A percentile compares a stretch with the other conserved stretches of the same genome.
These are phyloP conservation scores for Nidula microcarpa DNA, from an alignment of 768 basidiomycete genomes.

Conservation along the genomic window DNA sequence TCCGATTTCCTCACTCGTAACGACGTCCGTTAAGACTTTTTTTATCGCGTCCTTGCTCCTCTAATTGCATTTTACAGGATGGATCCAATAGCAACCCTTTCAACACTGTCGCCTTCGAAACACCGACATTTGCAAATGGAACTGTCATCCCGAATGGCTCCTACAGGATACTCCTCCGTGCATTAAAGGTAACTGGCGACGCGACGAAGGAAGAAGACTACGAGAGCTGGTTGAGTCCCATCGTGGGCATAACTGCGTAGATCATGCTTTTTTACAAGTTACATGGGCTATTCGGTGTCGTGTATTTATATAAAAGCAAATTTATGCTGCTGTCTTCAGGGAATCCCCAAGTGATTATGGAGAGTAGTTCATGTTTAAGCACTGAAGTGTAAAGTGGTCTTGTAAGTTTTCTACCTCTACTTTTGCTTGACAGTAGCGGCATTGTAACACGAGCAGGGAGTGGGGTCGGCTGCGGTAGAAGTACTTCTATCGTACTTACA, in stretches of 20 bases:
- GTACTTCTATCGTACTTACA: too few species aligned
- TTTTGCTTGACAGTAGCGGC: too few species aligned
- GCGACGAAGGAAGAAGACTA: constrained; percentile 37
- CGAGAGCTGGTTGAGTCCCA: constrained; percentile 43
- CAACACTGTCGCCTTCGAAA: constrained; percentile 20
- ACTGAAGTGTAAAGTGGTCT: too few species aligned
- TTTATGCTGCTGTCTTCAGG: background rate
- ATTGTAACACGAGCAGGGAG: too few species aligned
- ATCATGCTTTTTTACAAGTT: background rate
- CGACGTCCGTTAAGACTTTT: constrained; percentile 10
- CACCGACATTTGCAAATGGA: constrained; percentile 39
- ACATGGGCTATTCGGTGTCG: background rate
- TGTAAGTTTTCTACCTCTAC: too few species aligned
- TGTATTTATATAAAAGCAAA: background rate
- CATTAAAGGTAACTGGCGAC: constrained; percentile 39
- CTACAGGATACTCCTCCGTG: constrained; percentile 36
- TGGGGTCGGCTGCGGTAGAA: too few species aligned
- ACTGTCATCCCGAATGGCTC: constrained; percentile 37
- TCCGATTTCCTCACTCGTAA: constrained; percentile 45
- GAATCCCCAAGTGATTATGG: too few species aligned
- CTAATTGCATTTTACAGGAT: constrained; percentile 3
- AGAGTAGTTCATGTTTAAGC: too few species aligned
- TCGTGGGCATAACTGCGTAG: constrained; percentile 49
- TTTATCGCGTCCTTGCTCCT: too few species aligned
- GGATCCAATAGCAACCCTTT: constrained; percentile 29